A percentile compares a stretch with the other conserved stretches of the same genome.
These are phyloP conservation scores for Colletotrichum caudatum DNA, from an alignment of 2,329 filamentous ascomycete genomes.

Conservation along the genomic window DNA sequence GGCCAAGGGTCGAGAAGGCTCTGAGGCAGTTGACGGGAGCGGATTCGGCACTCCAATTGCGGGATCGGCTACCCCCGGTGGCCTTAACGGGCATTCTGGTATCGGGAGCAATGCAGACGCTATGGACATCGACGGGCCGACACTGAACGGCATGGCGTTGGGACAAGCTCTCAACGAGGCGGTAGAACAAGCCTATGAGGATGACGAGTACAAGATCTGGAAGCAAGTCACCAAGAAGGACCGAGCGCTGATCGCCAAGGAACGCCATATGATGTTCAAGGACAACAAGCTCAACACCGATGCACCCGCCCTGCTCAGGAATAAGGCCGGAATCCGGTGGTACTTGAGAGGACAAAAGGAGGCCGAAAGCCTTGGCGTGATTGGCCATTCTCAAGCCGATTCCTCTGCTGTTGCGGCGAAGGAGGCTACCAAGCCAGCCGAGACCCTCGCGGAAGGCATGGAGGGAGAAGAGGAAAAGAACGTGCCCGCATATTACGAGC, in stretches of 20 bases:
- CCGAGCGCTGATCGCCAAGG: constrained; percentile 85
- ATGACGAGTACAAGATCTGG: constrained; percentile 98
- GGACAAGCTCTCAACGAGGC: constrained; percentile 74
- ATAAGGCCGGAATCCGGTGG: constrained; percentile 88
- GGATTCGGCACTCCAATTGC: constrained; percentile 84
- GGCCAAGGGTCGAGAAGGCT: constrained; percentile 75
- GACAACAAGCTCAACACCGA: constrained; percentile 87
- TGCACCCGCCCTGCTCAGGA: constrained; percentile 86
- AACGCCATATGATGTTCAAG: constrained; percentile 87
- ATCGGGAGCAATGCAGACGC: constrained; percentile 81
- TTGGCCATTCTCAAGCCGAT: constrained; percentile 54
- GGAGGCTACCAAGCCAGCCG: constrained; percentile 64
- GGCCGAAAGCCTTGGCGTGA: constrained; percentile 64
- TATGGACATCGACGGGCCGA: constrained; percentile 88
- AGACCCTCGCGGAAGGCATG: constrained; percentile 94
- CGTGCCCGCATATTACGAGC: constrained; percentile 94
- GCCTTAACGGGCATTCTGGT: constrained; percentile 74
- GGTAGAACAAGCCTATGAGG: constrained; percentile 82
- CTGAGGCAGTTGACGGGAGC: constrained; percentile 83
- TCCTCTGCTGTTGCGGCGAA: constrained; percentile 62
- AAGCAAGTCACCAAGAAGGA: constrained; percentile 99
- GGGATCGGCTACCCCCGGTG: constrained; percentile 83
- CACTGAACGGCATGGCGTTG: constrained; percentile 73
- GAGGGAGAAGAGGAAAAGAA: constrained; percentile 87
- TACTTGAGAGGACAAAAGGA: constrained; percentile 85